A percentile compares a stretch with the other conserved stretches of the same genome.
Evolutionary conservation across 2,329 filamentous ascomycete genomes (phyloP).

Genomic region (Beauveria pseudobassiana): DNA sequence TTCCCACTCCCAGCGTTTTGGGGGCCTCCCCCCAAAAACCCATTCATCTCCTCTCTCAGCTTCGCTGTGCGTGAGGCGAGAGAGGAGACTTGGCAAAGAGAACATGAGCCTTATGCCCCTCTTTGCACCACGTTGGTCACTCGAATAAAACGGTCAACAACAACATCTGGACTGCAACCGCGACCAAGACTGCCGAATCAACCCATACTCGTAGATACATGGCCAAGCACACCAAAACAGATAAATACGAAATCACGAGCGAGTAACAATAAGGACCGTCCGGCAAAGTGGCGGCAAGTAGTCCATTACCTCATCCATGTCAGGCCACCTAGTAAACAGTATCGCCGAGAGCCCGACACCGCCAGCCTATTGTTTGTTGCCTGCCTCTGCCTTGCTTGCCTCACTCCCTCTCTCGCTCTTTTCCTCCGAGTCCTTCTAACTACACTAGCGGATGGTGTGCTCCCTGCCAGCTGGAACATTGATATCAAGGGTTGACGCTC

Average conservation of each 20-base stretch:
- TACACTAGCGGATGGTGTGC: slow-evolving; percentile 2
- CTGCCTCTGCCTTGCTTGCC: neutral
- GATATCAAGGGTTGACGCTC: neutral
- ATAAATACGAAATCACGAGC: slow-evolving; percentile 5
- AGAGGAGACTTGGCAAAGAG: neutral
- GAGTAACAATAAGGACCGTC: neutral
- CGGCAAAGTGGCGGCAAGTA: neutral
- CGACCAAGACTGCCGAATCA: too few species aligned
- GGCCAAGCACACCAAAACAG: neutral
- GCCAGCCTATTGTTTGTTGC: neutral
- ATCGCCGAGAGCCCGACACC: neutral
- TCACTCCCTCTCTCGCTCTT: neutral
- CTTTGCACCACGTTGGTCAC: neutral
- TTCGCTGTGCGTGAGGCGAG: neutral
- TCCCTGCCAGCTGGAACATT: slow-evolving; percentile 1
- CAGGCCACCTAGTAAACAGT: neutral
- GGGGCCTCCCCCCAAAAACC: neutral
- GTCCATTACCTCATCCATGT: slow-evolving; percentile 10
- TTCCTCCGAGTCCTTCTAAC: neutral
- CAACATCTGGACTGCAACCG: too few species aligned
- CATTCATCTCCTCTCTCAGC: neutral
- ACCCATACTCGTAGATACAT: neutral
- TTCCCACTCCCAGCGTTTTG: neutral
- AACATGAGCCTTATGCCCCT: neutral
- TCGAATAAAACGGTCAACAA: too few species aligned